Percentiles rank a stretch among this genome's conserved stretches.
Evolutionary conservation across 2,329 filamentous ascomycete species (phyloP).

Genomic region (Penicillium sp.): DNA sequence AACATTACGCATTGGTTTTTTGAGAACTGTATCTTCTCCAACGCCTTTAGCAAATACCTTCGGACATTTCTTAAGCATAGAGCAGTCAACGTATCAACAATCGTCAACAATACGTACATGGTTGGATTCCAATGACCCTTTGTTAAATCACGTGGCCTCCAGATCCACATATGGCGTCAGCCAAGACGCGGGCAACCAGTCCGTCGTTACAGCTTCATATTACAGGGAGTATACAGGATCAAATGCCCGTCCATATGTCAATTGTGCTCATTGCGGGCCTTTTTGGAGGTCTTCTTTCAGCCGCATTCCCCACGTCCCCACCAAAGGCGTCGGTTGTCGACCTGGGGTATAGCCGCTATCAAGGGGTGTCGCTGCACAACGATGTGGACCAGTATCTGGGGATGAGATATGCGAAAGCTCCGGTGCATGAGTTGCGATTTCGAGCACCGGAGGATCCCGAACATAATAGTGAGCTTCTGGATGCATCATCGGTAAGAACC

Average conservation of each 20-base stretch:
- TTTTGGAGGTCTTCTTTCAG: conserved; percentile 6
- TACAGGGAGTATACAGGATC: background rate
- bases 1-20: background rate
- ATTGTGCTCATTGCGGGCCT: conserved; percentile 4
- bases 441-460: conserved; percentile 61
- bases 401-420: conserved; percentile 67
- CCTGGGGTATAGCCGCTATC: conserved; percentile 64
- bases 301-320: conserved; percentile 4
- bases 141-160: background rate
- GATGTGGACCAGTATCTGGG: conserved; percentile 69
- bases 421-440: conserved; percentile 62
- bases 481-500: conserved; percentile 50
- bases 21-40: background rate
- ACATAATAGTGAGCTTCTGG: conserved; percentile 36
- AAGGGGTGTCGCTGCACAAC: conserved; percentile 52
- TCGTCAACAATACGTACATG: too few species aligned
- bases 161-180: background rate
- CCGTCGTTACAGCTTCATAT: background rate
- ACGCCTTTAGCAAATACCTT: too few species aligned
- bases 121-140: too few species aligned
- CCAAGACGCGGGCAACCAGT: background rate
- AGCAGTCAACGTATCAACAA: too few species aligned
- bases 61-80: too few species aligned
- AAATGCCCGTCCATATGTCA: conserved; percentile 1
- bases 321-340: conserved; percentile 46